These are phyloP conservation scores for Plectosphaerella cucumerina DNA, from an alignment of 2,329 filamentous ascomycete species.

Conservation along the genomic window DNA sequence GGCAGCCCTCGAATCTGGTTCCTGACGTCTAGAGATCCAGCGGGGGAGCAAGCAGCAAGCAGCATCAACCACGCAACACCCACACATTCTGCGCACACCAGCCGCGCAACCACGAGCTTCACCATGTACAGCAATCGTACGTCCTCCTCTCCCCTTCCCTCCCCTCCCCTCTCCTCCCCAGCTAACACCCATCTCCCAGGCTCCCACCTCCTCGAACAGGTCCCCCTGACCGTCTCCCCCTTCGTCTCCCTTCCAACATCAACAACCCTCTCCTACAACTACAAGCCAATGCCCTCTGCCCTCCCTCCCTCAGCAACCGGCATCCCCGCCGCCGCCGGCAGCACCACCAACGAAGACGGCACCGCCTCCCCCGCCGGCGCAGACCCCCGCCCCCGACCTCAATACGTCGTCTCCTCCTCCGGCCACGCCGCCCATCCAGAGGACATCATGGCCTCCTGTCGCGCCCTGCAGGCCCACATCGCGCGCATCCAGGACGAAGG, in stretches of 20 bases:
- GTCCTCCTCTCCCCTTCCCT: constrained; percentile 2
- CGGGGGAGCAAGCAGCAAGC: background rate
- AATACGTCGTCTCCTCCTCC: constrained; percentile 73
- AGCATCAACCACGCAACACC: background rate
- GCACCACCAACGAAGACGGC: constrained; percentile 5
- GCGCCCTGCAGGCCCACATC: constrained; percentile 72
- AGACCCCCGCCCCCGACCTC: constrained; percentile 39
- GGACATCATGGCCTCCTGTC: constrained; percentile 79
- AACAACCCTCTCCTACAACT: constrained; percentile 91
- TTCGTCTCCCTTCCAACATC: constrained; percentile 88
- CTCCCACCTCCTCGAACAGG: constrained; percentile 85
- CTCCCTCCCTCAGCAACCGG: constrained; percentile 69
- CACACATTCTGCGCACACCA: no score
- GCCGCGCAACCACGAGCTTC: no score
- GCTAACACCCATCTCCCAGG: constrained; percentile 39
- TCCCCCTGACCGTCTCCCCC: constrained; percentile 89
- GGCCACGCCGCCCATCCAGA: constrained; percentile 83
- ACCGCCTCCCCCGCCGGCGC: constrained; percentile 29
- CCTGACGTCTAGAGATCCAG: no score
- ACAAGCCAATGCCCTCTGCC: constrained; percentile 83
- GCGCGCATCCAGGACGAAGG: constrained; percentile 64
- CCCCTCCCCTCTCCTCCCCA: background rate
- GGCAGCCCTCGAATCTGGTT: no score
- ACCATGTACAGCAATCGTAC: constrained; percentile 26
- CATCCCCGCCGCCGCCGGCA: constrained; percentile 34